Base-by-base conservation (phyloP, 352 stramenopile species). In the Globisporangium spinosum region DNA sequence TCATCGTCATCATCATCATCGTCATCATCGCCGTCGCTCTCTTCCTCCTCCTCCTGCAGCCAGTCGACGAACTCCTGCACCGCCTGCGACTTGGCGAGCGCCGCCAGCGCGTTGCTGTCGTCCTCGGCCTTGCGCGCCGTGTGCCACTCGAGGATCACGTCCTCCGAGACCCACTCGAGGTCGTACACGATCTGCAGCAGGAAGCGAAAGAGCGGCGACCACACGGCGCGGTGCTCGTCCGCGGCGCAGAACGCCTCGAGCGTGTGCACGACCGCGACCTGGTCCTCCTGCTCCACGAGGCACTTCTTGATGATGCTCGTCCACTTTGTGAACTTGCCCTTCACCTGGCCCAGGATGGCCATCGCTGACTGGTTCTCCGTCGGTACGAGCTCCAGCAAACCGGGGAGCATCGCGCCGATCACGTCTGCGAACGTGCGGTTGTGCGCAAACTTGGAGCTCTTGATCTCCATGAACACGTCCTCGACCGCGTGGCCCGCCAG, bases 1-100 rank as follows among this genome's bases (percentile, higher is more conserved):
- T 66, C 60, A 17, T 63, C 65, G 0, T 77, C 71, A 47, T 69
- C 66, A 2, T 79, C 73, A 13, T 76, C 73, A 1, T 76, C 73
- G 2, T 85, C 79, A 0, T 85, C 77, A 1, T 82, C 72, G 17
- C 82, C 73, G 3, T 82, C 76, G 0, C 88, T 79, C 2, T 88
- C 77, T 9, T 85, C 77, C 7, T 85, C 77, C 17, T 90, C 82
- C 20, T 93, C 85, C 67, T 94, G 78, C 20, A 98, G 74, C 93
- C 94, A 98, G 60, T 98, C 89, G 62, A 98, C 89, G 77, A 98
- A 98, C 71, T 98, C 94, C 69, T 97, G 82, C 38, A 97, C 84
- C 32, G 90, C 83, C 66, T 96, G 66, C 57, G 84, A 76, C 65
- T 74, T 70, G 49, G 93, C 92, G 25, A 97, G 71, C 63, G 76